Evolutionary conservation across 257 asterid species (phyloP).

Genomic region (Jasminum sambac): DNA sequence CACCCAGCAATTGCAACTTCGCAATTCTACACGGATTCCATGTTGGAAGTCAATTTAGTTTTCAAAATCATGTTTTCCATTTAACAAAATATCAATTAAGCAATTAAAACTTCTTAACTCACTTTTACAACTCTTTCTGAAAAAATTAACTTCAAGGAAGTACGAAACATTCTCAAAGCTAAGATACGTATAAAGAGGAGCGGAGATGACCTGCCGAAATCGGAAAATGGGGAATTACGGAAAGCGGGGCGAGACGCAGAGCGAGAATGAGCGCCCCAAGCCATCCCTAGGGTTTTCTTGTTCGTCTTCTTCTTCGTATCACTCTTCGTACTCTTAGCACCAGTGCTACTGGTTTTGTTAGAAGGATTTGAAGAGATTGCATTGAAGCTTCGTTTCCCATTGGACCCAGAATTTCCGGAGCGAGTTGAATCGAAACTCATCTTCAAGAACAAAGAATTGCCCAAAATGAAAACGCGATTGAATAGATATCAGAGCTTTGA

Average conservation of each 20-base stretch:
- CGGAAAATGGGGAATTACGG: slow-evolving; percentile 74
- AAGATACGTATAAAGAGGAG: neutral
- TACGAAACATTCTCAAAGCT: neutral
- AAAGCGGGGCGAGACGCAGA: slow-evolving; percentile 61
- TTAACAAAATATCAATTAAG: neutral
- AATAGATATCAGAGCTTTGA: neutral
- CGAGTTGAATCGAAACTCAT: slow-evolving; percentile 50
- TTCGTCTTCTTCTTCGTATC: slow-evolving; percentile 51
- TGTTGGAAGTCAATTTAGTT: neutral
- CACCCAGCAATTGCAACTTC: neutral
- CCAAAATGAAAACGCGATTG: neutral
- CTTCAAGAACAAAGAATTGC: neutral
- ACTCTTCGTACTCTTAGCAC: slow-evolving; percentile 32
- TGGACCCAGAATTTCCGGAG: slow-evolving; percentile 38
- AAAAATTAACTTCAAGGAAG: neutral
- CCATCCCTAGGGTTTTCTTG: slow-evolving; percentile 82
- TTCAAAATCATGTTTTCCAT: too few relatives aligned
- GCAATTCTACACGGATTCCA: neutral
- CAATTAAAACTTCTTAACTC: neutral
- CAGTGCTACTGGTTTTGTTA: slow-evolving; percentile 24
- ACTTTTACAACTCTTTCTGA: neutral
- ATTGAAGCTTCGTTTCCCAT: slow-evolving; percentile 53
- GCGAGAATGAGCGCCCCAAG: slow-evolving; percentile 86
- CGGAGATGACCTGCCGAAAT: slow-evolving; percentile 65
- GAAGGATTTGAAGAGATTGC: slow-evolving; percentile 56